Evolutionary conservation across 768 basidiomycete species (phyloP).

Genomic region (Cyathus striatus): DNA sequence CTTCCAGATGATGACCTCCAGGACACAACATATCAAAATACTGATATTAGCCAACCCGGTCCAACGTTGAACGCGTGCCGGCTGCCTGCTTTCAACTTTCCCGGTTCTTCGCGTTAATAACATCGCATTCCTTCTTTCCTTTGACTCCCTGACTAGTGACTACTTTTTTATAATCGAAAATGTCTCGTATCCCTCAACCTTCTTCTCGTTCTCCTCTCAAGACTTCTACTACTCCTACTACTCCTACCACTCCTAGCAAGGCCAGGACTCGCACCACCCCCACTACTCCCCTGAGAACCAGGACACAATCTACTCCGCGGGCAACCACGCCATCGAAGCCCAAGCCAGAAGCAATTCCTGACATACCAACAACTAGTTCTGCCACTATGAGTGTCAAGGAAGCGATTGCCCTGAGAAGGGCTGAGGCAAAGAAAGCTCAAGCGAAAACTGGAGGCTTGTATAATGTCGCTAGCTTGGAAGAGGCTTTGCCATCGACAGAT

Average conservation of each 20-base stretch:
- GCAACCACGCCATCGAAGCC: slow-evolving; percentile 15
- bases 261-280: slow-evolving; percentile 12
- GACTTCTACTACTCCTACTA: slow-evolving; percentile 19
- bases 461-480: slow-evolving; percentile 40
- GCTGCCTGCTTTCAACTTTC: too few relatives aligned
- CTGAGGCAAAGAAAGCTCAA: slow-evolving; percentile 67
- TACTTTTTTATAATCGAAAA: too few relatives aligned
- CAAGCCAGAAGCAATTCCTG: slow-evolving; percentile 4
- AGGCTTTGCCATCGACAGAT: slow-evolving; percentile 34
- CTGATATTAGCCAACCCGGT: too few relatives aligned
- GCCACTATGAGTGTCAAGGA: slow-evolving; percentile 58
- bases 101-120: too few relatives aligned
- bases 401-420: slow-evolving; percentile 73
- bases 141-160: too few relatives aligned
- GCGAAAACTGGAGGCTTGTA: slow-evolving; percentile 22
- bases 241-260: slow-evolving; percentile 19
- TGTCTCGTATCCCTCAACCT: slow-evolving; percentile 31
- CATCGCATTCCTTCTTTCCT: too few relatives aligned
- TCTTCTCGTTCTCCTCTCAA: slow-evolving; percentile 21
- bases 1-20: too few relatives aligned
- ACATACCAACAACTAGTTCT: slow-evolving; percentile 13
- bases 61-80: too few relatives aligned
- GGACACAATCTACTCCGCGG: slow-evolving; percentile 16
- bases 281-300: slow-evolving; percentile 11
- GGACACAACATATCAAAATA: too few relatives aligned